Evolutionary conservation across 2,329 filamentous ascomycete species (phyloP), one percentile per base, ranked within the genome.

Genomic region (Aspergillus cejpii): DNA sequence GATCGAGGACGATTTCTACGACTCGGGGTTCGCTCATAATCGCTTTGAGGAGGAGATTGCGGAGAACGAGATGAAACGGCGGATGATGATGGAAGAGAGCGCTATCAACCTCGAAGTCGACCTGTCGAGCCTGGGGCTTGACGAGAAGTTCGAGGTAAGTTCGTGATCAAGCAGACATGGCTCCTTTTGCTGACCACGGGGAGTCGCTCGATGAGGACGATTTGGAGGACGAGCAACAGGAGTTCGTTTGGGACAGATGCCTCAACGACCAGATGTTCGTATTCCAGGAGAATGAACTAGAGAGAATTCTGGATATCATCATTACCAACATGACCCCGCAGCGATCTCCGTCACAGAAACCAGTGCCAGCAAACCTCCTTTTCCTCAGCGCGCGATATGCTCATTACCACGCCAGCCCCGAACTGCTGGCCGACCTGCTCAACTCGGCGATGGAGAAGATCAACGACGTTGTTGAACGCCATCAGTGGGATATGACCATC

Each of bases 401-500:
- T 3, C 89, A 97, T 62, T 98, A 98, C 59, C 91, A 98, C 67
- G 85, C 91, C 37, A 94, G 87, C 58, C 78, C 79, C 2, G 90
- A 96, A 51, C 75, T 98, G 7, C 73, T 98, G 7, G 83, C 81
- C 14, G 84, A 85, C 34, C 78, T 97, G 20, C 78, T 98, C 12
- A 76, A 86, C 20, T 84, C 85, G 27, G 88, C 92, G 28, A 94
- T 94, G 78, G 88, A 94, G 60, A 92, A 91, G 67, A 97, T 98
- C 58, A 97, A 97, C 62, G 84, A 89, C 39, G 88, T 96, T 23
- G 89, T 98, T n/a, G 92, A 97, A 67, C 80, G 80, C 49, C 83
- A 91, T 61, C 92, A 98, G 63, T 97, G 92, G 92, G 92, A 98
- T 63, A 98, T 98, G 92, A 98, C 92, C 0, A 95, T 98, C 54